A percentile compares a stretch with the other conserved stretches of the same genome.
Evolutionary conservation across 1,139 yeast genomes (phyloP).

Genomic region (Yamadazyma sp.): DNA sequence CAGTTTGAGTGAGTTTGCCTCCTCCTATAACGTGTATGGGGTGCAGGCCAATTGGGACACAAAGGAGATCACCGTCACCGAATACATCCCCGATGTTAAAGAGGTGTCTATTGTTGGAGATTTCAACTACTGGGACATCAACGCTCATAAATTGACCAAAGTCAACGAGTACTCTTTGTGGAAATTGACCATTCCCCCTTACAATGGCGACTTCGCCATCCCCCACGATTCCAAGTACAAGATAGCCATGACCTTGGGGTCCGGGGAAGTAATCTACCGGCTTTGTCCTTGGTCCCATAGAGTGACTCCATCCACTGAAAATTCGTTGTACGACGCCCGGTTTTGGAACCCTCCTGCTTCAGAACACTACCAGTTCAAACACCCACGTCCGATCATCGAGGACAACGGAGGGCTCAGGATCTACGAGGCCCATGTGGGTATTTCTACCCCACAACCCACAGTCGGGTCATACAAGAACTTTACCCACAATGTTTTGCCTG

Average conservation of each 20-base stretch:
- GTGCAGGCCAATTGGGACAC: slow-evolving; percentile 58
- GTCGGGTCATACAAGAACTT: slow-evolving; percentile 86
- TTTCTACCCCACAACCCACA: slow-evolving; percentile 85
- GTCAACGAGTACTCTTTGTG: slow-evolving; percentile 71
- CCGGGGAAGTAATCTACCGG: slow-evolving; percentile 73
- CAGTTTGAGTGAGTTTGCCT: slow-evolving; percentile 51
- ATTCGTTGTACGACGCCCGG: slow-evolving; percentile 68
- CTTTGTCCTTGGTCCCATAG: slow-evolving; percentile 88
- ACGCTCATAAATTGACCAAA: slow-evolving; percentile 53
- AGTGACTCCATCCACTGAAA: slow-evolving; percentile 65
- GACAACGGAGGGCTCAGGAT: slow-evolving; percentile 62
- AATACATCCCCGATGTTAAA: slow-evolving; percentile 88
- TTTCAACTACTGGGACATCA: slow-evolving; percentile 78
- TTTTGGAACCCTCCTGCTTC: slow-evolving; percentile 78
- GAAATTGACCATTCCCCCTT: slow-evolving; percentile 54
- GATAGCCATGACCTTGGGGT: slow-evolving; percentile 61
- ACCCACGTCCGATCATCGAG: slow-evolving; percentile 56
- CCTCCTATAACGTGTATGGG: slow-evolving; percentile 72
- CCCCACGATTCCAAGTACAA: slow-evolving; percentile 82
- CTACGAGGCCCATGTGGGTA: slow-evolving; percentile 96
- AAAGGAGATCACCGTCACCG: slow-evolving; percentile 61
- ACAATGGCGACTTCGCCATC: slow-evolving; percentile 62
- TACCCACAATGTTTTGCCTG: slow-evolving; percentile 77
- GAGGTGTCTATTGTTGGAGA: slow-evolving; percentile 83
- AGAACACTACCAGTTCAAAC: slow-evolving; percentile 56